A percentile compares a stretch with the other conserved stretches of the same genome.
Evolutionary conservation across 768 basidiomycete genomes (phyloP).

Genomic region (Pulveroboletus sp.): DNA sequence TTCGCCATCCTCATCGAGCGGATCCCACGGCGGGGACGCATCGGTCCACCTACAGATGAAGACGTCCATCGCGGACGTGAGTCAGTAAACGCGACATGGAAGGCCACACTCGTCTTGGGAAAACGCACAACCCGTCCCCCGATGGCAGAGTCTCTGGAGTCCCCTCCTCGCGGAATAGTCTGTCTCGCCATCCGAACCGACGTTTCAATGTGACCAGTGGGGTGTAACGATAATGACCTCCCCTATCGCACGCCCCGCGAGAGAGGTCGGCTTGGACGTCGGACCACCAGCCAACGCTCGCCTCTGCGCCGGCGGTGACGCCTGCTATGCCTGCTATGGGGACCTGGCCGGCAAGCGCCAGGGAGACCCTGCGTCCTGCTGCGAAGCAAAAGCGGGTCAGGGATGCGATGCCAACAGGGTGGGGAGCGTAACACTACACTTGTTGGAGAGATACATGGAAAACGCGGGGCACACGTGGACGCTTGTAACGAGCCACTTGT

Average conservation of each 20-base stretch:
- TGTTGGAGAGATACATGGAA: conserved; percentile 32
- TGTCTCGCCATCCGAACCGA: not conserved
- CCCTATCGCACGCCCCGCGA: conserved; percentile 20
- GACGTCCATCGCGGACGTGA: not conserved
- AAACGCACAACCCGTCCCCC: conserved; percentile 20
- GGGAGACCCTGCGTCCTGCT: conserved; percentile 24
- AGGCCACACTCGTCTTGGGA: not conserved
- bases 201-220: conserved; percentile 27
- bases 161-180: conserved; percentile 10
- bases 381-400: not conserved
- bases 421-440: conserved; percentile 1
- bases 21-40: conserved; percentile 16
- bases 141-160: too few relatives aligned
- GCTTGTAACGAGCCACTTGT: conserved; percentile 33
- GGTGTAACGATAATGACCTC: conserved; percentile 22
- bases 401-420: not conserved
- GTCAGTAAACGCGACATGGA: not conserved
- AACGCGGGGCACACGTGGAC: conserved; percentile 30
- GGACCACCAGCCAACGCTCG: conserved; percentile 20
- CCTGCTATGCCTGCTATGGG: conserved; percentile 13
- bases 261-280: conserved; percentile 16
- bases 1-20: conserved; percentile 23
- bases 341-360: conserved; percentile 14
- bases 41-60: conserved; percentile 20
- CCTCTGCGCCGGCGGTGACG: conserved; percentile 9